phyloP scores from a whole-genome alignment of 177 flowering plant species.

The Telopea speciosissima region DNA sequence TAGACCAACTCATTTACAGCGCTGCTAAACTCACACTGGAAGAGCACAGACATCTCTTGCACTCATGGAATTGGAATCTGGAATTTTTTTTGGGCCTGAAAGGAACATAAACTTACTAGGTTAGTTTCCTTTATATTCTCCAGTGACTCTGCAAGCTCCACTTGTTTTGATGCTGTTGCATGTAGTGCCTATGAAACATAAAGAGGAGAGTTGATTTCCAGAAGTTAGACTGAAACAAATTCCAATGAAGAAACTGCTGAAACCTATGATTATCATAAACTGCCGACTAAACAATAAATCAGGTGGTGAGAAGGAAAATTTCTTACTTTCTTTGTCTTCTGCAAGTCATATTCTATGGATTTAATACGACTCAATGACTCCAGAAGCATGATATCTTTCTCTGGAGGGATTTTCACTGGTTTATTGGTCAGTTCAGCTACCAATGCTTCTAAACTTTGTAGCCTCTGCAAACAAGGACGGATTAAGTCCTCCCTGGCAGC shows the following conservation, averaged over 20 bases:
- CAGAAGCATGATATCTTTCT: constrained; percentile 66
- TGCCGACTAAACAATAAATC: no score
- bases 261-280: background rate
- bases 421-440: constrained; percentile 53
- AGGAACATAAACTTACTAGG: constrained; percentile 35
- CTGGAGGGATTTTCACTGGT: constrained; percentile 66
- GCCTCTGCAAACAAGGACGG: constrained; percentile 56
- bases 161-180: constrained; percentile 77
- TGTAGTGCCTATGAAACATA: constrained; percentile 42
- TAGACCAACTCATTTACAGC: no score
- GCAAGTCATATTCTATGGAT: constrained; percentile 74
- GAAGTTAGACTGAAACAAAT: background rate
- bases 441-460: constrained; percentile 56
- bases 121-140: constrained; percentile 48
- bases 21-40: no score
- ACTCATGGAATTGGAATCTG: no score
- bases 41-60: no score
- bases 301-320: background rate
- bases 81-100: no score
- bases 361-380: constrained; percentile 76
- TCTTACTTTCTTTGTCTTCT: constrained; percentile 73
- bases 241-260: background rate
- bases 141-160: constrained; percentile 70
- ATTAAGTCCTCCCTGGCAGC: constrained; percentile 27
- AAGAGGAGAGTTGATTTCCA: background rate